Conservation (phyloP, 257 asterid species). For the Nemophila menziesii region DNA sequence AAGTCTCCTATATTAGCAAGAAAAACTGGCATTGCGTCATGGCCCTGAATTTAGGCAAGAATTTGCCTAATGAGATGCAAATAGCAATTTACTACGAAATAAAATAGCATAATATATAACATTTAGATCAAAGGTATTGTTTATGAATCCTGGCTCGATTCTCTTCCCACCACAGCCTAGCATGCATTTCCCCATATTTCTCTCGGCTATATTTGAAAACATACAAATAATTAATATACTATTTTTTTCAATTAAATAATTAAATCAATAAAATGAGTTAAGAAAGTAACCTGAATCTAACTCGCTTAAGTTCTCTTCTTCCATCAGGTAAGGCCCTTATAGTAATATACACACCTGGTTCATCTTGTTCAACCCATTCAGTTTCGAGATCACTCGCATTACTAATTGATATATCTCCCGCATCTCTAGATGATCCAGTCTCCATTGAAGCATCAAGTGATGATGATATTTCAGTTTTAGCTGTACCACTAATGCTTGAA, state of each 20-base stretch:
- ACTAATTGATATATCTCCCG: conserved; percentile 76
- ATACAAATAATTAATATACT: background rate
- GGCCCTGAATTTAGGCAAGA: too few relatives aligned
- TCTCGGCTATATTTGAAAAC: conserved; percentile 55
- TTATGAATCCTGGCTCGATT: conserved; percentile 73
- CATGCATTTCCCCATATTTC: conserved; percentile 74
- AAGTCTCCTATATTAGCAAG: too few relatives aligned
- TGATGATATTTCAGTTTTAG: conserved; percentile 23
- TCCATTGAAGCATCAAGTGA: conserved; percentile 61
- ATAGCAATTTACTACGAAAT: too few relatives aligned
- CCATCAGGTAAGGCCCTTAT: conserved; percentile 81
- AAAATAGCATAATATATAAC: too few relatives aligned
- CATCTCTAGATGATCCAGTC: conserved; percentile 73
- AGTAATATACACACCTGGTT: conserved; percentile 89
- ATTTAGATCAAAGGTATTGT: conserved; percentile 43
- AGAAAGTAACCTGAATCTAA: conserved; percentile 72
- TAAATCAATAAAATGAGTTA: background rate
- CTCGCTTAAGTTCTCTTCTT: conserved; percentile 81
- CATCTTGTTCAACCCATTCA: conserved; percentile 96
- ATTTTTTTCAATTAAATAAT: background rate
- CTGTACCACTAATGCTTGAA: conserved; percentile 47
- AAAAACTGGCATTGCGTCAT: too few relatives aligned
- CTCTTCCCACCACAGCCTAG: conserved; percentile 91
- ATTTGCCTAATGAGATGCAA: too few relatives aligned
- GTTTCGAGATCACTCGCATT: conserved; percentile 80